Conservation (phyloP, 202 grass and related monocot genomes). For the Panicum hallii region DNA sequence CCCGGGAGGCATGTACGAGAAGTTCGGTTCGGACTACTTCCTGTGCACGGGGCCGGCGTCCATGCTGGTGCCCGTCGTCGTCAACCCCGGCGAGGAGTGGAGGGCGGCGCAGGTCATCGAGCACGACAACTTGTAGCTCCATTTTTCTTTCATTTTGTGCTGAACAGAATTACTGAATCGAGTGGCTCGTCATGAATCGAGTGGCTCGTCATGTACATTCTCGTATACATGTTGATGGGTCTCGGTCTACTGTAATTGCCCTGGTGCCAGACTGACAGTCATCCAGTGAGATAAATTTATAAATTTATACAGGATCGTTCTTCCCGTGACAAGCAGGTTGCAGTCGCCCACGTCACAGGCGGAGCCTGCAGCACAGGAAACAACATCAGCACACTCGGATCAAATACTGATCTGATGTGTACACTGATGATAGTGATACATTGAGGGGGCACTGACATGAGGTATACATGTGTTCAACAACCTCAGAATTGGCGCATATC, state of each 20-base stretch:
- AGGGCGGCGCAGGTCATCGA: constrained; percentile 89
- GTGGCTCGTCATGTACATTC: constrained; percentile 29
- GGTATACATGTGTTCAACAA: background rate
- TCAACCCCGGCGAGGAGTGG: constrained; percentile 82
- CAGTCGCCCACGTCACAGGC: no score
- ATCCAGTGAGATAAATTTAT: background rate
- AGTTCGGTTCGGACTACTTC: constrained; percentile 74
- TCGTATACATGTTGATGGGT: background rate
- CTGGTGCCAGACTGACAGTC: background rate
- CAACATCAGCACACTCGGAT: background rate
- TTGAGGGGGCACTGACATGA: background rate
- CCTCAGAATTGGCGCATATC: background rate
- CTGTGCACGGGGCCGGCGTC: constrained; percentile 82
- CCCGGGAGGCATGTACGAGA: constrained; percentile 68
- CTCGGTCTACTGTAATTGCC: constrained; percentile 24
- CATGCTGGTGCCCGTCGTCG: constrained; percentile 81
- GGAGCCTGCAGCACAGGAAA: background rate
- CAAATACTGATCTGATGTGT: background rate
- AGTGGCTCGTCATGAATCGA: background rate
- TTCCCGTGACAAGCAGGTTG: no score
- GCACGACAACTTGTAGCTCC: constrained; percentile 88
- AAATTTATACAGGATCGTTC: no score
- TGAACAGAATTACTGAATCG: background rate
- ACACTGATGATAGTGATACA: background rate
- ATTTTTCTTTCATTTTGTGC: background rate